phyloP scores from a whole-genome alignment of 371 early-diverging fungal species.

The Funneliformis caledonium region DNA sequence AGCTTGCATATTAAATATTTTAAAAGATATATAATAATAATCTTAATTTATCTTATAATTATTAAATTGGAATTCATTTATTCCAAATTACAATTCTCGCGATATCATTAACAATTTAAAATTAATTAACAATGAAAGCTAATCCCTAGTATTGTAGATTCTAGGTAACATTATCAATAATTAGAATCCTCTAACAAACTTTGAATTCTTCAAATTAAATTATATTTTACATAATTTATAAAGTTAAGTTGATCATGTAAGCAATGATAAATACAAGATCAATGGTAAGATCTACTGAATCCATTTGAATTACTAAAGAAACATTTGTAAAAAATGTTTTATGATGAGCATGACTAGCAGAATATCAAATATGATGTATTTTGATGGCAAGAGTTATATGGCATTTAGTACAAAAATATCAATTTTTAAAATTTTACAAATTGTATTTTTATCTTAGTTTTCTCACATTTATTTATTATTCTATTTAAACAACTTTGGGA shows the following conservation, averaged over 20 bases:
- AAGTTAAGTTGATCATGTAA: conserved; percentile 67
- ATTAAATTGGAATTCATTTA: conserved; percentile 77
- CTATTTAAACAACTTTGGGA: conserved; percentile 77
- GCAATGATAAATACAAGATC: conserved; percentile 66
- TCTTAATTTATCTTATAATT: conserved; percentile 2
- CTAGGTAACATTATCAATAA: conserved; percentile 36
- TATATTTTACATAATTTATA: not conserved
- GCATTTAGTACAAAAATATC: conserved; percentile 70
- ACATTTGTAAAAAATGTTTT: conserved; percentile 71
- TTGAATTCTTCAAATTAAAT: not conserved
- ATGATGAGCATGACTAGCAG: conserved; percentile 77
- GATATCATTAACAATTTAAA: conserved; percentile 93
- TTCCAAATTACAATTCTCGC: conserved; percentile 91
- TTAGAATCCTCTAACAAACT: not conserved
- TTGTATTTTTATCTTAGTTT: not conserved
- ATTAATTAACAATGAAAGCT: conserved; percentile 83
- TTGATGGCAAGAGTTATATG: conserved; percentile 93
- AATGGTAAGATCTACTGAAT: conserved; percentile 79
- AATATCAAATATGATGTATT: conserved; percentile 97
- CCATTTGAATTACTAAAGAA: conserved; percentile 87
- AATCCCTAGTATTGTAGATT: conserved; percentile 98
- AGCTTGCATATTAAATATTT: not conserved
- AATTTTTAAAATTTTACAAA: not conserved
- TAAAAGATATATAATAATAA: not conserved
- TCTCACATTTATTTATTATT: not conserved